phyloP scores from a whole-genome alignment of 106 monocot species.

The Allium fistulosum region DNA sequence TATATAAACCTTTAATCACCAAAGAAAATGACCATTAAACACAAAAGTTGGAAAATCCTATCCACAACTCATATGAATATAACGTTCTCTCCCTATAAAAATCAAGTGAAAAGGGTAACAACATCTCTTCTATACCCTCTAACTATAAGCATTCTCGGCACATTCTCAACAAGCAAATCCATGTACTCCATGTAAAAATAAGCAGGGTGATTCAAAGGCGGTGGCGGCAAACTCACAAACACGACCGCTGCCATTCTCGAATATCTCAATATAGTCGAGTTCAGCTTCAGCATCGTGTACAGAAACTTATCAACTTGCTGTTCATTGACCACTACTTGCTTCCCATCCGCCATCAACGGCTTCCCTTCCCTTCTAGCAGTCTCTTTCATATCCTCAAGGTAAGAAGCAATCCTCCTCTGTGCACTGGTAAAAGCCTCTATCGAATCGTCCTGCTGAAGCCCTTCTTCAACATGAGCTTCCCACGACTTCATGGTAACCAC shows the following conservation, averaged over 20 bases:
- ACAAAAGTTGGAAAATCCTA: too few species aligned
- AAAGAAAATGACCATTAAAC: too few species aligned
- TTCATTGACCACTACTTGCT: constrained; percentile 54
- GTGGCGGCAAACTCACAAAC: constrained; percentile 91
- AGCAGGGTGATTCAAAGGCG: constrained; percentile 69
- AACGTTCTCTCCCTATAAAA: not conserved
- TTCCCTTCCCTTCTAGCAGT: constrained; percentile 45
- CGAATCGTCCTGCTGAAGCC: constrained; percentile 61
- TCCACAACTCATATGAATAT: too few species aligned
- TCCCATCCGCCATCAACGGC: constrained; percentile 65
- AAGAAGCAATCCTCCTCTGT: constrained; percentile 48
- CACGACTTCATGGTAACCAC: constrained; percentile 85
- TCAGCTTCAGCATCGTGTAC: constrained; percentile 83
- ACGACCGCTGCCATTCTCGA: constrained; percentile 95
- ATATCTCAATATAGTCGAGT: constrained; percentile 80
- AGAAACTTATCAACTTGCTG: constrained; percentile 93
- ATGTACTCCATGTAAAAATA: constrained; percentile 99
- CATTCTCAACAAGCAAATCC: constrained; percentile 93
- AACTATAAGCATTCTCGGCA: constrained; percentile 87
- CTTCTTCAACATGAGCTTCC: constrained; percentile 53
- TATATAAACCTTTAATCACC: too few species aligned
- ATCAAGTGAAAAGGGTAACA: constrained; percentile 87
- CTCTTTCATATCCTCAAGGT: constrained; percentile 74
- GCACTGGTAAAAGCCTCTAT: constrained; percentile 64
- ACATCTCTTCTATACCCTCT: constrained; percentile 94